Conservation (phyloP, 2,329 filamentous ascomycete genomes). For the Penicillium sp. region DNA sequence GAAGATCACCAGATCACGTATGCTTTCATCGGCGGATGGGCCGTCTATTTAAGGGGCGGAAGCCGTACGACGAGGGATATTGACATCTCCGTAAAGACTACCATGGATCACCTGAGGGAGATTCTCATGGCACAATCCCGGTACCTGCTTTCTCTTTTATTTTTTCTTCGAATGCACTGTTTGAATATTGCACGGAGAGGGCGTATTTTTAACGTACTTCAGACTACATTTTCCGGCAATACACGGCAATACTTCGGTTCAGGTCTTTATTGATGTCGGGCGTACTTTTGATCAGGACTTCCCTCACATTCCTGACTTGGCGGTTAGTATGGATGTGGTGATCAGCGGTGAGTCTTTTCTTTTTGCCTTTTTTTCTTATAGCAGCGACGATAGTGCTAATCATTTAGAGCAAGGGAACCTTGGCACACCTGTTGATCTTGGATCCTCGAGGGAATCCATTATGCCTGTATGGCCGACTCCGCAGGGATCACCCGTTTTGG, state of each 20-base stretch:
- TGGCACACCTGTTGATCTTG: constrained; percentile 20
- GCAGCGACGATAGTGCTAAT: constrained; percentile 1
- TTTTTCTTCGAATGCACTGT: not conserved
- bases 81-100: constrained; percentile 19
- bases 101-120: constrained; percentile 18
- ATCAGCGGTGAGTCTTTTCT: constrained; percentile 15
- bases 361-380: too few species aligned
- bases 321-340: constrained; percentile 21
- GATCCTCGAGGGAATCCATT: constrained; percentile 18
- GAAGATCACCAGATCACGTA: constrained; percentile 18
- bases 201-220: constrained; percentile 4
- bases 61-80: constrained; percentile 20
- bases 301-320: constrained; percentile 18
- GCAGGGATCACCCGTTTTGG: constrained; percentile 16
- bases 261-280: constrained; percentile 21
- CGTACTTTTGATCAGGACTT: constrained; percentile 18
- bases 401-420: constrained; percentile 14
- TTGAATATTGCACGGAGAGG: not conserved
- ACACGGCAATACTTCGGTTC: constrained; percentile 18
- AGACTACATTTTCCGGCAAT: constrained; percentile 21
- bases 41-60: constrained; percentile 18
- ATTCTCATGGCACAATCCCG: constrained; percentile 17
- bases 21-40: constrained; percentile 21
- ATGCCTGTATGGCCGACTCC: constrained; percentile 18
- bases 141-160: constrained; percentile 11